Percentiles rank a stretch among this genome's conserved stretches.
Conservation (phyloP, 2,329 filamentous ascomycete genomes). For the Helotiales sp. region DNA sequence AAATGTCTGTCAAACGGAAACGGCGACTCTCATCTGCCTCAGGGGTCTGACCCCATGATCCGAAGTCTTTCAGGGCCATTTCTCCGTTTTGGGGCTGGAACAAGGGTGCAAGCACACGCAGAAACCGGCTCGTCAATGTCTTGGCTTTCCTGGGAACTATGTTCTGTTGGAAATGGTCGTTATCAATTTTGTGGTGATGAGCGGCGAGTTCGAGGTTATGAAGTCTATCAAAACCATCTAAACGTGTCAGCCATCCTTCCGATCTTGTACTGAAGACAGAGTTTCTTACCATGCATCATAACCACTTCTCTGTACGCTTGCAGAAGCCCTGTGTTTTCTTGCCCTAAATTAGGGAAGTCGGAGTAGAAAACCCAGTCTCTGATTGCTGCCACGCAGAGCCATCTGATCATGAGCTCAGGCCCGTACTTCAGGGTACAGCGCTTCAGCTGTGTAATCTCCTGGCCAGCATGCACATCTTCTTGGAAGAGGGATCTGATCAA, state of each 20-base stretch:
- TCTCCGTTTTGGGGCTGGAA: neutral
- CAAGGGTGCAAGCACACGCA: slow-evolving; percentile 1
- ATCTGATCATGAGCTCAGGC: neutral
- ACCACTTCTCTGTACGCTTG: slow-evolving; percentile 12
- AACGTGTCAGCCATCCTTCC: neutral
- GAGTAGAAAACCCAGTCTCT: slow-evolving; percentile 19
- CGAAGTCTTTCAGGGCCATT: neutral
- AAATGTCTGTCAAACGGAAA: neutral
- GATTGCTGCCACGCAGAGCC: slow-evolving; percentile 6
- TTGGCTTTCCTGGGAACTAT: slow-evolving; percentile 7
- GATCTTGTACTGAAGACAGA: too few species aligned
- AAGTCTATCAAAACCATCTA: slow-evolving; percentile 11
- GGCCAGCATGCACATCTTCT: too few species aligned
- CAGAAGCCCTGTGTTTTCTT: neutral
- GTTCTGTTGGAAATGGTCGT: slow-evolving; percentile 2
- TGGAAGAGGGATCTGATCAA: too few species aligned
- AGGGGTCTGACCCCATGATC: neutral
- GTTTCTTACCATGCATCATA: slow-evolving; percentile 7
- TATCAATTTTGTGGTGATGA: slow-evolving; percentile 4
- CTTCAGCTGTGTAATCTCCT: neutral
- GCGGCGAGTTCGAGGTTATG: slow-evolving; percentile 16
- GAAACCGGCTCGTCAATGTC: slow-evolving; percentile 2
- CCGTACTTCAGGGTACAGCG: neutral
- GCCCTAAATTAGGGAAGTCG: slow-evolving; percentile 11
- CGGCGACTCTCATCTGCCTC: neutral